Evolutionary conservation across 805 yeast genomes (phyloP).

Genomic region (Candida multigemmis): DNA sequence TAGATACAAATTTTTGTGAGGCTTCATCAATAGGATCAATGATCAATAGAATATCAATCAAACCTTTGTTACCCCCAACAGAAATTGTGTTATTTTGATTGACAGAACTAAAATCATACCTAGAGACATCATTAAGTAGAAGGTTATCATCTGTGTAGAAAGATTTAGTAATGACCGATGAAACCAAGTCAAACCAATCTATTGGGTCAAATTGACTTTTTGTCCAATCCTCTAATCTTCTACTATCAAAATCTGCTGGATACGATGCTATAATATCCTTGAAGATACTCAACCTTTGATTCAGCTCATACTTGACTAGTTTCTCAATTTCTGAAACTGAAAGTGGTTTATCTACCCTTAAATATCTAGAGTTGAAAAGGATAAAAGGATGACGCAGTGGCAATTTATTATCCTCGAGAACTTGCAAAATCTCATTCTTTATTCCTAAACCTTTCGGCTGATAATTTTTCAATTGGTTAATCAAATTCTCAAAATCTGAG

Average conservation of each 20-base stretch:
- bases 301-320: constrained; percentile 38
- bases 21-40: constrained; percentile 67
- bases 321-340: constrained; percentile 19
- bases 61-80: constrained; percentile 14
- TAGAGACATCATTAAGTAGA: constrained; percentile 31
- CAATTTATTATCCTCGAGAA: constrained; percentile 1
- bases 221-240: constrained; percentile 7
- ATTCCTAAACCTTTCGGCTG: too few relatives aligned
- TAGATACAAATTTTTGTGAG: constrained; percentile 53
- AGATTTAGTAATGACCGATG: constrained; percentile 34
- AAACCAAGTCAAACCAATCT: constrained; percentile 40
- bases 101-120: constrained; percentile 36
- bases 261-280: constrained; percentile 18
- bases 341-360: constrained; percentile 18
- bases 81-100: constrained; percentile 17
- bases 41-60: constrained; percentile 48
- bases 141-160: constrained; percentile 34
- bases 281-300: constrained; percentile 30
- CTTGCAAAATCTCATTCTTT: too few relatives aligned
- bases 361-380: constrained; percentile 48
- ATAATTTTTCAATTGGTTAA: too few relatives aligned
- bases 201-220: background rate
- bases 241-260: constrained; percentile 13
- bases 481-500: too few relatives aligned
- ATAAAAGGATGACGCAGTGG: constrained; percentile 21